Conservation (phyloP, 1,139 yeast species). For the Kodamaea anthophila region DNA sequence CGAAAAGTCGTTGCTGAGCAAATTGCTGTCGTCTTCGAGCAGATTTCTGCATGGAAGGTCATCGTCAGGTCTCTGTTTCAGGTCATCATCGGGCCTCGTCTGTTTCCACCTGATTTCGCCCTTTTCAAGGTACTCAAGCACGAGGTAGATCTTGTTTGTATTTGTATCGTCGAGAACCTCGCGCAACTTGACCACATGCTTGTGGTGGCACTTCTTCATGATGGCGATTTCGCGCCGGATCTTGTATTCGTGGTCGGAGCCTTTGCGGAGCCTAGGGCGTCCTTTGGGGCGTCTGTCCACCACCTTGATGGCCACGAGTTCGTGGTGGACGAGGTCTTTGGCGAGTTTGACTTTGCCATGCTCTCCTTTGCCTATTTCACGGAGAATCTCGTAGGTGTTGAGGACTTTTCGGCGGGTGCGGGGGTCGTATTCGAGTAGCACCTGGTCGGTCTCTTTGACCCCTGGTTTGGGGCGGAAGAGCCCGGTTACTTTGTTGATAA, state of each 20-base stretch:
- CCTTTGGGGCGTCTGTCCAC: conserved; percentile 65
- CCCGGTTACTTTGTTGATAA: conserved; percentile 31
- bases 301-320: conserved; percentile 86
- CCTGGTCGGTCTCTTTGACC: conserved; percentile 81
- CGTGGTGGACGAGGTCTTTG: conserved; percentile 59
- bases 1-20: conserved; percentile 36
- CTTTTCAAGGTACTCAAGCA: conserved; percentile 82
- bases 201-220: conserved; percentile 89
- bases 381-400: conserved; percentile 83
- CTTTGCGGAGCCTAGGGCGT: conserved; percentile 48
- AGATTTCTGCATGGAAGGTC: conserved; percentile 30
- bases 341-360: conserved; percentile 97
- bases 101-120: conserved; percentile 91
- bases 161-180: conserved; percentile 88
- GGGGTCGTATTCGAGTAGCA: conserved; percentile 85
- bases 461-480: conserved; percentile 17
- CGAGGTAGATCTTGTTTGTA: conserved; percentile 82
- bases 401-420: conserved; percentile 74
- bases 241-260: conserved; percentile 53
- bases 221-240: conserved; percentile 90
- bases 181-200: conserved; percentile 76
- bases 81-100: conserved; percentile 10
- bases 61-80: conserved; percentile 3
- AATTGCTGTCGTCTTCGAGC: conserved; percentile 4
- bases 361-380: conserved; percentile 91